These are phyloP conservation scores for Leccinum arenicola DNA, from an alignment of 768 basidiomycete species.

Conservation along the genomic window DNA sequence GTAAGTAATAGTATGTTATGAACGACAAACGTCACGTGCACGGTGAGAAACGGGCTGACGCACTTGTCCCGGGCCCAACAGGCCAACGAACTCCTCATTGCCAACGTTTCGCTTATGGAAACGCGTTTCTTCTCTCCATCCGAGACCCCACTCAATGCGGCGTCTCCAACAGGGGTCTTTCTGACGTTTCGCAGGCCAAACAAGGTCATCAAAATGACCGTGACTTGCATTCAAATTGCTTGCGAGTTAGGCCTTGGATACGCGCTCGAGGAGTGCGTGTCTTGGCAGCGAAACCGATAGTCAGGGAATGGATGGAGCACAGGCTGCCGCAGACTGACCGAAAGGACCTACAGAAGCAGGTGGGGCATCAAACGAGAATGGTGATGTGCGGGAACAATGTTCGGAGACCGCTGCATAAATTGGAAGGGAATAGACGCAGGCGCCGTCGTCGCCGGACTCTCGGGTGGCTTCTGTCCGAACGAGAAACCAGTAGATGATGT, in stretches of 20 bases:
- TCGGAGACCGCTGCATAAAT: slow-evolving; percentile 43
- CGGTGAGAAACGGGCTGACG: slow-evolving; percentile 19
- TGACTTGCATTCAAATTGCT: slow-evolving; percentile 12
- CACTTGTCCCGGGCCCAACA: slow-evolving; percentile 65
- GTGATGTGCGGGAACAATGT: slow-evolving; percentile 34
- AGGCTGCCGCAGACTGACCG: slow-evolving; percentile 39
- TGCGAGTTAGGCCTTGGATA: slow-evolving; percentile 39
- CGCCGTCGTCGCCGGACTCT: slow-evolving; percentile 39
- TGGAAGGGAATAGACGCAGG: slow-evolving; percentile 42
- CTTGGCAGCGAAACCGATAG: slow-evolving; percentile 65
- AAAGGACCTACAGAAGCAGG: slow-evolving; percentile 40
- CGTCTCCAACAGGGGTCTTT: slow-evolving; percentile 78
- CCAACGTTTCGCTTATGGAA: slow-evolving; percentile 69
- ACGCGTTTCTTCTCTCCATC: slow-evolving; percentile 85
- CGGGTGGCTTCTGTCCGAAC: slow-evolving; percentile 44
- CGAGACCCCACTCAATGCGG: slow-evolving; percentile 69
- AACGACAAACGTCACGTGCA: slow-evolving; percentile 40
- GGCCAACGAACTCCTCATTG: slow-evolving; percentile 69
- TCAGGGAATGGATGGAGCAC: slow-evolving; percentile 60
- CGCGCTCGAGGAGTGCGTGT: slow-evolving; percentile 65
- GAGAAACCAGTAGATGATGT: slow-evolving; percentile 39
- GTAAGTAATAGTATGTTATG: slow-evolving; percentile 16
- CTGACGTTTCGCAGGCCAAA: slow-evolving; percentile 76
- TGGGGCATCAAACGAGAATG: slow-evolving; percentile 45
- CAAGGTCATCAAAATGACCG: slow-evolving; percentile 57